A percentile compares a stretch with the other conserved stretches of the same genome.
Evolutionary conservation across 768 basidiomycete genomes (phyloP).

Genomic region (Amanita inopinata): DNA sequence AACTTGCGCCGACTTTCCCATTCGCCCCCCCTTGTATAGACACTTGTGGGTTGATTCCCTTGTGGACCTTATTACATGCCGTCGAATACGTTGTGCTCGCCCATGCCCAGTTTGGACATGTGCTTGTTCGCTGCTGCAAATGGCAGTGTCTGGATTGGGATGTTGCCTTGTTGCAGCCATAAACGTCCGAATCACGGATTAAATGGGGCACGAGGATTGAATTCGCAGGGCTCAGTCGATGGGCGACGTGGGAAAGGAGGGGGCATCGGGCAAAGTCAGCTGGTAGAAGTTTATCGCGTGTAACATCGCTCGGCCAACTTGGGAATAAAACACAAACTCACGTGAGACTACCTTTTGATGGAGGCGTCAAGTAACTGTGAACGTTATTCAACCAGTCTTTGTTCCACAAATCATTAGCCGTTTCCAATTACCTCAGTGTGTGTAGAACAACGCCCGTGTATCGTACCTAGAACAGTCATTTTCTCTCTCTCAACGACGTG

Average conservation of each 20-base stretch:
- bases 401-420: too few species aligned
- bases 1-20: constrained; percentile 9
- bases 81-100: not conserved
- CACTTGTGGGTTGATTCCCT: not conserved
- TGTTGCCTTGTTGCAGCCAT: not conserved
- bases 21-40: not conserved
- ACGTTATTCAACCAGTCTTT: too few species aligned
- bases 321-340: too few species aligned
- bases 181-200: not conserved
- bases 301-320: too few species aligned
- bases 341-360: too few species aligned
- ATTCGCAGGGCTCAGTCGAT: not conserved
- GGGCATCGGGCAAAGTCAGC: too few species aligned
- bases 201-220: not conserved
- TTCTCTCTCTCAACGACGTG: too few species aligned
- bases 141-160: not conserved
- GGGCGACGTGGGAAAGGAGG: constrained; percentile 6
- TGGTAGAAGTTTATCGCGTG: too few species aligned
- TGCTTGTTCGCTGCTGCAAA: constrained; percentile 8
- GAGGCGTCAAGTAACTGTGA: too few species aligned
- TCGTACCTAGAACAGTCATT: too few species aligned
- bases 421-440: too few species aligned
- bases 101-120: constrained; percentile 4
- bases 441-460: too few species aligned
- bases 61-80: not conserved